phyloP scores from a whole-genome alignment of 352 stramenopile genomes.

The Pilasporangium apinafurcum region DNA sequence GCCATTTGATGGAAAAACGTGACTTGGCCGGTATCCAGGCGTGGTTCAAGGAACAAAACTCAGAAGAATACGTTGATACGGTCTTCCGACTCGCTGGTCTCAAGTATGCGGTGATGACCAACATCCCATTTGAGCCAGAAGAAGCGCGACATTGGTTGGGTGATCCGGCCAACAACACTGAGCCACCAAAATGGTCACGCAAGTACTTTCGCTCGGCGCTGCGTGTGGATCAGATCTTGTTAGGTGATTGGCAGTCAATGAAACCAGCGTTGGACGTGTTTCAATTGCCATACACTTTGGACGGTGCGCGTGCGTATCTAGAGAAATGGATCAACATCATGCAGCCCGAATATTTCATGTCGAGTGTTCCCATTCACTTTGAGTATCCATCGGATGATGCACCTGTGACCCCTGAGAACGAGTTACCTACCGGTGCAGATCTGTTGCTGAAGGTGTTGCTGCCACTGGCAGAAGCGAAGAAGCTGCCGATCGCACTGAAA shows the following conservation, averaged over 20 bases:
- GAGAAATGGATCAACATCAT: constrained; percentile 90
- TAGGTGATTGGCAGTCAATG: constrained; percentile 81
- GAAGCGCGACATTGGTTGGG: constrained; percentile 51
- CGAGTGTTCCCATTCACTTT: constrained; percentile 90
- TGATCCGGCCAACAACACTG: constrained; percentile 25
- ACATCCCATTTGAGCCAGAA: constrained; percentile 86
- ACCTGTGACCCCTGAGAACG: constrained; percentile 3
- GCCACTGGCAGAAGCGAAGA: constrained; percentile 80
- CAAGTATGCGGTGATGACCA: constrained; percentile 93
- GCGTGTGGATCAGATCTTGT: constrained; percentile 88
- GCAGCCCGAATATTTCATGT: constrained; percentile 93
- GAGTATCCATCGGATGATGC: constrained; percentile 39
- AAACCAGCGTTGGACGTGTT: constrained; percentile 46
- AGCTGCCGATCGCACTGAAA: constrained; percentile 91
- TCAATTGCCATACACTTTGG: constrained; percentile 58
- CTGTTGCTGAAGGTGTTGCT: constrained; percentile 88
- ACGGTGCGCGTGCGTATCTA: constrained; percentile 77
- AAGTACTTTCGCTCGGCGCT: constrained; percentile 87
- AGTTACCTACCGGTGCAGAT: constrained; percentile 31
- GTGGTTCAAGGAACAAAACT: constrained; percentile 76
- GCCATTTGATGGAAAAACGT: constrained; percentile 43
- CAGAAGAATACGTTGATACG: constrained; percentile 61
- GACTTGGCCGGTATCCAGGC: constrained; percentile 80
- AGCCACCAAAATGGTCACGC: constrained; percentile 40
- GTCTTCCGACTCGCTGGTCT: constrained; percentile 74